Evolutionary conservation across 2,329 filamentous ascomycete genomes (phyloP).

Genomic region (Rhynchosporium secalis): DNA sequence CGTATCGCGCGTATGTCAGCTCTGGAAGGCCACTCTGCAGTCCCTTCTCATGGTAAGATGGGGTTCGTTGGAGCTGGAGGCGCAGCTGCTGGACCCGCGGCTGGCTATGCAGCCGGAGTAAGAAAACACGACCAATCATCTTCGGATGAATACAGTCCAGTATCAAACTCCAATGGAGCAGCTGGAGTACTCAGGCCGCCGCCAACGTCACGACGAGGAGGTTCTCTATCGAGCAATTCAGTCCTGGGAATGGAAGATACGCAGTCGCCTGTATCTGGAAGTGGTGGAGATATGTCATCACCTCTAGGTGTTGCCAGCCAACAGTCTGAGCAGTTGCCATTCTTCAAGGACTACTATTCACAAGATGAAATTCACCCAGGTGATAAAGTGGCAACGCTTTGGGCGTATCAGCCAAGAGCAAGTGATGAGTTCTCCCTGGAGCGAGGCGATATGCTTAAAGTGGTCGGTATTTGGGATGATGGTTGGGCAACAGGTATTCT

Average conservation of each 20-base stretch:
- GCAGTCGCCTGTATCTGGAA: slow-evolving; percentile 69
- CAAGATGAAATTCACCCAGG: slow-evolving; percentile 92
- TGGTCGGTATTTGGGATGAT: slow-evolving; percentile 98
- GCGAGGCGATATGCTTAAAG: slow-evolving; percentile 95
- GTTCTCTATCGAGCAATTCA: slow-evolving; percentile 87
- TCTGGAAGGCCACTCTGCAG: slow-evolving; percentile 71
- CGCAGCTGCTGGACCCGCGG: slow-evolving; percentile 49
- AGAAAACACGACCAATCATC: slow-evolving; percentile 59
- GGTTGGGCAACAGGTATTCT: slow-evolving; percentile 96
- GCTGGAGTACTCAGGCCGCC: slow-evolving; percentile 58
- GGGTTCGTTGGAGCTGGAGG: slow-evolving; percentile 41
- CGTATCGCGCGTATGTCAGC: slow-evolving; percentile 96
- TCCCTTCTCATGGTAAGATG: slow-evolving; percentile 48
- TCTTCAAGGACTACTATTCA: slow-evolving; percentile 99
- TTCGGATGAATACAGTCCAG: slow-evolving; percentile 74
- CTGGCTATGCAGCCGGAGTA: slow-evolving; percentile 49
- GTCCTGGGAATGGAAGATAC: slow-evolving; percentile 67
- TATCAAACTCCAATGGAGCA: slow-evolving; percentile 60
- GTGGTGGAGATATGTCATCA: slow-evolving; percentile 75
- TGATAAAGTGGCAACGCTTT: slow-evolving; percentile 86
- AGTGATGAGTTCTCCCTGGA: slow-evolving; percentile 91
- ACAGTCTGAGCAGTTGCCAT: slow-evolving; percentile 91
- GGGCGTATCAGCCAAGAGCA: slow-evolving; percentile 95
- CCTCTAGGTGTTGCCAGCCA: slow-evolving; percentile 81
- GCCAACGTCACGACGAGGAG: slow-evolving; percentile 67